Conservation (phyloP, 345 rosid species). For the Linum lewisii region DNA sequence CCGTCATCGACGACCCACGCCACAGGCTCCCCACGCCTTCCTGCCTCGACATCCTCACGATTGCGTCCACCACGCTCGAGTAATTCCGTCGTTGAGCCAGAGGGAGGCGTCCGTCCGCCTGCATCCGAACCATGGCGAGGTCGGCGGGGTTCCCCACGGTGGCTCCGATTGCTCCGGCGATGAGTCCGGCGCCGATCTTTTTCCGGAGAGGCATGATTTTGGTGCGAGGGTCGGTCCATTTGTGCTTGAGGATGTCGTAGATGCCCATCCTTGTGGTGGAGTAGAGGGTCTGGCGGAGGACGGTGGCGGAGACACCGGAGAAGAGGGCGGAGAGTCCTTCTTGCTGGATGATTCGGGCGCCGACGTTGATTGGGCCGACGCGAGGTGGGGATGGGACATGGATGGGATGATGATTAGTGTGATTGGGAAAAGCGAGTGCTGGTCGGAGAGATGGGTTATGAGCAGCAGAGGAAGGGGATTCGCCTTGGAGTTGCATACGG, state of each 20-base stretch:
- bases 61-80: slow-evolving; percentile 5
- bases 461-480: neutral
- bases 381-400: neutral
- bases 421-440: neutral
- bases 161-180: slow-evolving; percentile 3
- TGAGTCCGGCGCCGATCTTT: neutral
- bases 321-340: neutral
- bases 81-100: neutral
- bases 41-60: neutral
- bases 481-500: slow-evolving; percentile 4
- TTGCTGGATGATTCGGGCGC: neutral
- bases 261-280: slow-evolving; percentile 2
- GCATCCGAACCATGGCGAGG: slow-evolving; percentile 6
- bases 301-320: slow-evolving; percentile 8
- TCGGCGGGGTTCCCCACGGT: slow-evolving; percentile 5
- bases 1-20: slow-evolving; percentile 5
- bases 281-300: slow-evolving; percentile 8
- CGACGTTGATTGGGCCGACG: neutral
- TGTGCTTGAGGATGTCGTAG: slow-evolving; percentile 4
- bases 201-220: neutral
- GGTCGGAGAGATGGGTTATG: slow-evolving; percentile 1
- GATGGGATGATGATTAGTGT: neutral
- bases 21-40: slow-evolving; percentile 2
- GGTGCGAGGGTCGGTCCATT: neutral
- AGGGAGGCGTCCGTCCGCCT: slow-evolving; percentile 5